These are phyloP conservation scores for Turnera subulata DNA, from an alignment of 345 rosid genomes.

Conservation along the genomic window DNA sequence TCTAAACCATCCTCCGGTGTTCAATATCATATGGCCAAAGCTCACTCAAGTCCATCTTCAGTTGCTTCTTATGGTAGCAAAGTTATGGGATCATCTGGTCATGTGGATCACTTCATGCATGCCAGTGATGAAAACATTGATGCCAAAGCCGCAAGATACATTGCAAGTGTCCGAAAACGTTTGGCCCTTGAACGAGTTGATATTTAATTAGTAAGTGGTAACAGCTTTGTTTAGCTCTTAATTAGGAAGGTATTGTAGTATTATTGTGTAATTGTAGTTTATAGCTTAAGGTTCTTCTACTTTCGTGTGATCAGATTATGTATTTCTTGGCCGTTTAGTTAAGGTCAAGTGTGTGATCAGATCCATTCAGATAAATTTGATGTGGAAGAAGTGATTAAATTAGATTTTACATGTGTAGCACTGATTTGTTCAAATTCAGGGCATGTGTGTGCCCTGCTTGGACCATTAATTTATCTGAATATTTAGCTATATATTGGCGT, in stretches of 20 bases:
- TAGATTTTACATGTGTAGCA: no score
- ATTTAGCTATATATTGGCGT: no score
- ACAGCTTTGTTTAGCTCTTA: not conserved
- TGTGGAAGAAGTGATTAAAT: no score
- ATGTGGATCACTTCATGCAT: not conserved
- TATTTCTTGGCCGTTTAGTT: no score
- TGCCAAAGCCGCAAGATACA: slow-evolving; percentile 9
- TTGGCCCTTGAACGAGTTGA: not conserved
- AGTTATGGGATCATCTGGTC: not conserved
- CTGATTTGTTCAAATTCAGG: no score
- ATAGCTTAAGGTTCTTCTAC: not conserved
- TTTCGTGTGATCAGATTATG: no score
- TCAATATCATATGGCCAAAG: not conserved
- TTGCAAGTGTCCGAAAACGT: slow-evolving; percentile 7
- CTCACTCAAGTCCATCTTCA: not conserved
- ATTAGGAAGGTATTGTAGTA: not conserved
- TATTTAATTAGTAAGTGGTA: not conserved
- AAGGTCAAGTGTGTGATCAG: no score
- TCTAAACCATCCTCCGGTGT: slow-evolving; percentile 1
- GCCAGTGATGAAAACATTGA: slow-evolving; percentile 1
- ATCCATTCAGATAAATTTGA: no score
- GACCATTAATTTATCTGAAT: no score
- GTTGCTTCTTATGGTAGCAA: slow-evolving; percentile 2
- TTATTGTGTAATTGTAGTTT: not conserved
- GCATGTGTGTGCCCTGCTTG: no score